Evolutionary conservation across 805 yeast species (phyloP).

Genomic region (Saturnispora bothae): DNA sequence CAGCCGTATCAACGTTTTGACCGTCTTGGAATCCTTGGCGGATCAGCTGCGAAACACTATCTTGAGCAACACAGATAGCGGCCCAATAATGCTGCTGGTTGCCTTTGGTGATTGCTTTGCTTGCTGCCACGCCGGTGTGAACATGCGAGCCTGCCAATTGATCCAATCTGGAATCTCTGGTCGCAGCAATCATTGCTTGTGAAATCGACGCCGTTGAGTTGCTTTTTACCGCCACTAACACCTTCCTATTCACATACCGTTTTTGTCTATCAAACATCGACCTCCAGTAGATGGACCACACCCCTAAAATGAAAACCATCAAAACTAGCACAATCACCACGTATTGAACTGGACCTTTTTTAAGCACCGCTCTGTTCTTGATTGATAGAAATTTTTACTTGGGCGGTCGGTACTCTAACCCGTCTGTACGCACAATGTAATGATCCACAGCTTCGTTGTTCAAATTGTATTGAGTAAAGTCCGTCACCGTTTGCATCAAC

Average conservation of each 20-base stretch:
- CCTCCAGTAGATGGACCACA: conserved; percentile 42
- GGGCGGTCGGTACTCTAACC: not conserved
- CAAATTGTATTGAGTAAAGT: conserved; percentile 17
- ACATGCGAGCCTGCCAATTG: conserved; percentile 30
- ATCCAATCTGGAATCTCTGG: conserved; percentile 10
- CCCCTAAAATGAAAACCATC: conserved; percentile 28
- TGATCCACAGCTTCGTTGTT: too few species aligned
- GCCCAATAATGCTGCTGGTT: conserved; percentile 56
- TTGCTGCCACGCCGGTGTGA: conserved; percentile 20
- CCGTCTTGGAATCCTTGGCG: conserved; percentile 31
- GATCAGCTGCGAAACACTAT: conserved; percentile 32
- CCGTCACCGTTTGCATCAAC: conserved; percentile 15
- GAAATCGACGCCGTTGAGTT: conserved; percentile 24
- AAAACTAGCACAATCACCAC: conserved; percentile 19
- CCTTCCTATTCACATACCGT: conserved; percentile 26
- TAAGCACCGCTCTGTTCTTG: not conserved
- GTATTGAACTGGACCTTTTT: conserved; percentile 12
- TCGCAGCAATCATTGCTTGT: conserved; percentile 19
- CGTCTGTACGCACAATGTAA: not conserved
- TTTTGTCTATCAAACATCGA: conserved; percentile 27
- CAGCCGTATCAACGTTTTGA: conserved; percentile 20
- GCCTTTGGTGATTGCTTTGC: conserved; percentile 34
- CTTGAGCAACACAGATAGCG: conserved; percentile 40
- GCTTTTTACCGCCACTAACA: conserved; percentile 32
- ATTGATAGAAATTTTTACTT: not conserved